Evolutionary conservation across 73 alveolate genomes (phyloP).

Genomic region (Symbiodinium natans): DNA sequence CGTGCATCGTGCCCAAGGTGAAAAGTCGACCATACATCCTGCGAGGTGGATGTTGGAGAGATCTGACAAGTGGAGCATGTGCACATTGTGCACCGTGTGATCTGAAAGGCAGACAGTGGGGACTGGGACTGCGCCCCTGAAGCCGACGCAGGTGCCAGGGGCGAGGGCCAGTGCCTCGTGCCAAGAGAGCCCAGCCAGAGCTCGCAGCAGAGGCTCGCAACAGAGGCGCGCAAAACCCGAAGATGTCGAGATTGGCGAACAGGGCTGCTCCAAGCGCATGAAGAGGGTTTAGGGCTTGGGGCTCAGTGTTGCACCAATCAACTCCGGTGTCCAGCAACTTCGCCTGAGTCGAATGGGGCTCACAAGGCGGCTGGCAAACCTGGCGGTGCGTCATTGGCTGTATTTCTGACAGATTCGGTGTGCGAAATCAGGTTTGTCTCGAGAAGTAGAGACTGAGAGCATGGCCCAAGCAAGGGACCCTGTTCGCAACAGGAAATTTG

Average conservation of each 20-base stretch:
- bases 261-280: not conserved
- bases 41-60: too few relatives aligned
- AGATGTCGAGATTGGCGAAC: not conserved
- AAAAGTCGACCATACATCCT: too few relatives aligned
- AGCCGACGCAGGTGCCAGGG: not conserved
- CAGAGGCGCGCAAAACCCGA: not conserved
- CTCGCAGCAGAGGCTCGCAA: conserved; percentile 1
- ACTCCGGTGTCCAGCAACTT: not conserved
- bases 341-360: not conserved
- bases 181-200: not conserved
- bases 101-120: not conserved
- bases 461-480: not conserved
- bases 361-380: conserved; percentile 11
- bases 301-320: not conserved
- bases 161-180: not conserved
- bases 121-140: conserved; percentile 3
- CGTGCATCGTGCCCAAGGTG: too few relatives aligned
- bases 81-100: not conserved
- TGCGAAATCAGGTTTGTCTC: not conserved
- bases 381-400: not conserved
- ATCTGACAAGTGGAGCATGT: too few relatives aligned
- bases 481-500: not conserved
- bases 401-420: not conserved
- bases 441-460: conserved; percentile 3
- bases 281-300: not conserved